These are phyloP conservation scores for Galerina marginata DNA, from an alignment of 768 basidiomycete genomes.

Conservation along the genomic window DNA sequence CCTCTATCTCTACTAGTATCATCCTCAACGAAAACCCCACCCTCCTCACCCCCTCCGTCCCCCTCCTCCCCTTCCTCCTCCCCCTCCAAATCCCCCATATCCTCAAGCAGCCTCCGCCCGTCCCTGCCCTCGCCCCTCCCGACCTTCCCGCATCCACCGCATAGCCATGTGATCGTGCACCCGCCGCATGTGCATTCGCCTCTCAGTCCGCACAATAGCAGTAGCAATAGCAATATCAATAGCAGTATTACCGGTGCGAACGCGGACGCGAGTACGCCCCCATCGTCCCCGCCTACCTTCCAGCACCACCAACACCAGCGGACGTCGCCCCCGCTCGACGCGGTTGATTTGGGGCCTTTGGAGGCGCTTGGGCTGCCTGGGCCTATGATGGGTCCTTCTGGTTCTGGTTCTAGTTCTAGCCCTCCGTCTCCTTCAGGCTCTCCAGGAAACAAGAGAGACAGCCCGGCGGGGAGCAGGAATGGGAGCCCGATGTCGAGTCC, in stretches of 20 bases:
- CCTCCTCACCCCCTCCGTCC: constrained; percentile 1
- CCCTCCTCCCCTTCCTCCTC: background rate
- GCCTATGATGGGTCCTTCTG: background rate
- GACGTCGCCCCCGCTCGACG: constrained; percentile 22
- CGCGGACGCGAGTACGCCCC: no score
- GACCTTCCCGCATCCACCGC: background rate
- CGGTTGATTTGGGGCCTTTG: constrained; percentile 24
- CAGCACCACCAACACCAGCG: background rate
- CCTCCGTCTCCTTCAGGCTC: no score
- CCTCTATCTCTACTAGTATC: background rate
- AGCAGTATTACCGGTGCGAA: no score
- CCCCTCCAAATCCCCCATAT: background rate
- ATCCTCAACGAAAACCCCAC: background rate
- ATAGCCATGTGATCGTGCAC: background rate
- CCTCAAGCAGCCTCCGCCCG: background rate
- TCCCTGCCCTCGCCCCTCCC: constrained; percentile 7
- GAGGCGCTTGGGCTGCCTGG: constrained; percentile 12
- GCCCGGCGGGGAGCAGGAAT: background rate
- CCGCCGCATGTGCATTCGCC: constrained; percentile 15
- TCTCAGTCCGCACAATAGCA: constrained; percentile 3
- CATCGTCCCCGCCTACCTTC: constrained; percentile 8
- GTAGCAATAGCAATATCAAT: background rate
- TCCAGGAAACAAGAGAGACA: background rate
- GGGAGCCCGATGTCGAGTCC: constrained; percentile 8
- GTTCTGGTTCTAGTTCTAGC: background rate